phyloP scores from a whole-genome alignment of 148 eudicot genomes.

The Rhododendron vialii region DNA sequence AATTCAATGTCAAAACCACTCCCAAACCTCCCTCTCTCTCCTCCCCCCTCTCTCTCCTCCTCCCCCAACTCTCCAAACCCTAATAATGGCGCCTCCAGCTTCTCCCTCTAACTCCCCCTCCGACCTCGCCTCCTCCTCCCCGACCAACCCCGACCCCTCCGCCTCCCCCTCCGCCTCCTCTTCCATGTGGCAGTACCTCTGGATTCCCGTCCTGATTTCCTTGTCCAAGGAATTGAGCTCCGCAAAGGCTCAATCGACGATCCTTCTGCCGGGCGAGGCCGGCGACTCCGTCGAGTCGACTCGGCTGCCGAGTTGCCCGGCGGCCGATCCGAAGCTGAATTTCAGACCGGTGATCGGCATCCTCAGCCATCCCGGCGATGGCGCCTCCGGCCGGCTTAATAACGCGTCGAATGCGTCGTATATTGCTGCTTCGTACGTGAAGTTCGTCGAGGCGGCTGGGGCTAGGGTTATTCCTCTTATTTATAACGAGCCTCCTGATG shows the following conservation, averaged over 20 bases:
- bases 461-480: constrained; percentile 89
- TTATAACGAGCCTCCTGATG: constrained; percentile 64
- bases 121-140: constrained; percentile 7
- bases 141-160: constrained; percentile 4
- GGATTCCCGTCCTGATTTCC: constrained; percentile 45
- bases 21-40: background rate
- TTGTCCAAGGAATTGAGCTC: constrained; percentile 24
- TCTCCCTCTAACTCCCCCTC: constrained; percentile 13
- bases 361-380: constrained; percentile 86
- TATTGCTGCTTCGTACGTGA: constrained; percentile 88
- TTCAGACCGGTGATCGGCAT: constrained; percentile 88
- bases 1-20: constrained; percentile 1
- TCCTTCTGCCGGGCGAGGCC: constrained; percentile 36
- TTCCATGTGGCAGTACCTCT: constrained; percentile 26
- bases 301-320: constrained; percentile 33
- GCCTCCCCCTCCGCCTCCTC: constrained; percentile 11
- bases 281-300: background rate
- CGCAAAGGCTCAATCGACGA: constrained; percentile 24
- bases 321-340: constrained; percentile 53
- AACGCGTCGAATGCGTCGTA: constrained; percentile 60
- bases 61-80: background rate
- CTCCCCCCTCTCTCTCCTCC: background rate
- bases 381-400: constrained; percentile 78
- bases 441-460: constrained; percentile 90
- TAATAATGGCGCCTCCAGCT: constrained; percentile 19